phyloP scores from a whole-genome alignment of 106 monocot genomes.

The Allium sativum region DNA sequence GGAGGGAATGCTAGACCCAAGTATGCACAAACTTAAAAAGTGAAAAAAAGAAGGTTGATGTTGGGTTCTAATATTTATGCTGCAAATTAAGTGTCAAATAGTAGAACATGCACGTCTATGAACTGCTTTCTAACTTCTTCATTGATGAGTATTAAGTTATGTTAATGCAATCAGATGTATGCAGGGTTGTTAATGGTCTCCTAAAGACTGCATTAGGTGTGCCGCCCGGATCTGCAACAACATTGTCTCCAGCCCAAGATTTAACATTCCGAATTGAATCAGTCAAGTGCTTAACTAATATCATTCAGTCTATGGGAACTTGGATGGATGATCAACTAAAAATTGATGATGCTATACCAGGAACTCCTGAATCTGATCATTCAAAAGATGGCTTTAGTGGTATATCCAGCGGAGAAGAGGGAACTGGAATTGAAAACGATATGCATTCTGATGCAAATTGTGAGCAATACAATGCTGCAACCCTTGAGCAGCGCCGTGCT shows the following conservation, averaged over 20 bases:
- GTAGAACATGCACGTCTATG: neutral
- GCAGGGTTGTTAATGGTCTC: slow-evolving; percentile 96
- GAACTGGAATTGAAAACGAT: slow-evolving; percentile 49
- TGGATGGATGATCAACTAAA: slow-evolving; percentile 92
- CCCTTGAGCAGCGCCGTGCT: slow-evolving; percentile 80
- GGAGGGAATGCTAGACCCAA: too few species aligned
- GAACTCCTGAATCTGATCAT: slow-evolving; percentile 37
- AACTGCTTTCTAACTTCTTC: neutral
- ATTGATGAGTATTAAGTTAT: slow-evolving; percentile 48
- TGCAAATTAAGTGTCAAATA: too few species aligned
- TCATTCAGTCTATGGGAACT: slow-evolving; percentile 73
- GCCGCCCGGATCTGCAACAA: slow-evolving; percentile 72
- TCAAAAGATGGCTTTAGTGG: slow-evolving; percentile 33
- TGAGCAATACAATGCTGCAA: slow-evolving; percentile 59
- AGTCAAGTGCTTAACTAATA: slow-evolving; percentile 72
- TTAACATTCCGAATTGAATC: slow-evolving; percentile 70
- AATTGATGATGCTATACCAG: slow-evolving; percentile 56
- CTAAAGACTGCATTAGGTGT: slow-evolving; percentile 88
- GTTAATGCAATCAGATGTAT: slow-evolving; percentile 83
- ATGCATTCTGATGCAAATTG: slow-evolving; percentile 57
- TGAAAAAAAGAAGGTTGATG: too few species aligned
- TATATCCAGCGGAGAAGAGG: slow-evolving; percentile 59
- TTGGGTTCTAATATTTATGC: too few species aligned
- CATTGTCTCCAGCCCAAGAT: slow-evolving; percentile 79
- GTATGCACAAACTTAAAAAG: too few species aligned